A percentile compares a stretch with the other conserved stretches of the same genome.
phyloP scores from a whole-genome alignment of 2,329 filamentous ascomycete genomes.

The Neonectria coccinea region DNA sequence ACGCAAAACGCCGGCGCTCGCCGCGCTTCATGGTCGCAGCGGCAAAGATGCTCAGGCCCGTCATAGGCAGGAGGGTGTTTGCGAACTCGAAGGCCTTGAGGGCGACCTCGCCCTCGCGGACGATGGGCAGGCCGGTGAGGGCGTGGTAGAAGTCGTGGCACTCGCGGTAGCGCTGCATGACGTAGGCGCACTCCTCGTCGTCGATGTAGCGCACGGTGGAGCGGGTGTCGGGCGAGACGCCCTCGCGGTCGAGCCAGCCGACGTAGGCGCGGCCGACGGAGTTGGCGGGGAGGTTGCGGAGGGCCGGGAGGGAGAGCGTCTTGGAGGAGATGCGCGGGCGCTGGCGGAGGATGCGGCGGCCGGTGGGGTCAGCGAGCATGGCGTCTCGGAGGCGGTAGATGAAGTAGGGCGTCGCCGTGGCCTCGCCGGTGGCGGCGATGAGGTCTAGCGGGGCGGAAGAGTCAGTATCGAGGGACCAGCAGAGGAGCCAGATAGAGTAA shows the following conservation, averaged over 20 bases:
- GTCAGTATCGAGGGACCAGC: not conserved
- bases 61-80: conserved; percentile 96
- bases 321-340: conserved; percentile 89
- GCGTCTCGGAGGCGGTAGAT: conserved; percentile 90
- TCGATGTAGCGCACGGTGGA: conserved; percentile 88
- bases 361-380: conserved; percentile 87
- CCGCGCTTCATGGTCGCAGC: conserved; percentile 87
- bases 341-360: conserved; percentile 90
- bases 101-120: conserved; percentile 97
- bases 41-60: conserved; percentile 84
- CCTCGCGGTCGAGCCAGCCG: conserved; percentile 92
- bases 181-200: conserved; percentile 95
- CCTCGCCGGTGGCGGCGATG: conserved; percentile 93
- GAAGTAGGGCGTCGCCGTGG: conserved; percentile 94
- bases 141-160: conserved; percentile 99
- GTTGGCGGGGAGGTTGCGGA: conserved; percentile 78
- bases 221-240: conserved; percentile 91
- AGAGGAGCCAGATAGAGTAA: not conserved
- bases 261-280: conserved; percentile 87
- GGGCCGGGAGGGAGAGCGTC: conserved; percentile 71
- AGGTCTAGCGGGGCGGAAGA: conserved; percentile 70
- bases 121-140: conserved; percentile 87
- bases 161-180: conserved; percentile 98
- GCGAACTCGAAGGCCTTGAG: conserved; percentile 98
- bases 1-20: conserved; percentile 80